Conservation (phyloP, 371 early-diverging fungal genomes). For the Polyrhizophydium stewartii region DNA sequence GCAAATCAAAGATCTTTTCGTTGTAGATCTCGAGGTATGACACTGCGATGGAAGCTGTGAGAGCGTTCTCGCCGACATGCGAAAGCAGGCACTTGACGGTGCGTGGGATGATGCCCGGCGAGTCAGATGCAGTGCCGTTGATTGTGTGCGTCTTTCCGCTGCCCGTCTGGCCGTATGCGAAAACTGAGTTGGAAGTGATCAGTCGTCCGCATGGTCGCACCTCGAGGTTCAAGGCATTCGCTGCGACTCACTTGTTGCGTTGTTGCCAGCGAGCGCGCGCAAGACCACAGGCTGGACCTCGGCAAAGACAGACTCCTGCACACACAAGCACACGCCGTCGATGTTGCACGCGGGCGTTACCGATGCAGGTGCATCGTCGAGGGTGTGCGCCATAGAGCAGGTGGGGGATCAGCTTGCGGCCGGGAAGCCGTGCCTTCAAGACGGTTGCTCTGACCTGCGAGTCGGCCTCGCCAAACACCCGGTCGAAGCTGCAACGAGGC, state of each 20-base stretch:
- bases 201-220: background rate
- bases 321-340: background rate
- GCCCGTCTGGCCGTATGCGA: constrained; percentile 60
- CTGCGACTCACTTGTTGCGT: background rate
- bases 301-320: background rate
- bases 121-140: constrained; percentile 20
- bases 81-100: constrained; percentile 25
- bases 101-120: constrained; percentile 32
- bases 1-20: constrained; percentile 36
- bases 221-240: background rate
- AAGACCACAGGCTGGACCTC: background rate
- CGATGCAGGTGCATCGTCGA: no score
- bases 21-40: constrained; percentile 59
- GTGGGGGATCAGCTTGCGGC: background rate
- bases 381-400: no score
- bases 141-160: constrained; percentile 67
- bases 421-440: background rate
- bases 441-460: background rate
- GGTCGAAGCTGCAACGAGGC: constrained; percentile 6
- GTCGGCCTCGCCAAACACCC: constrained; percentile 1
- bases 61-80: constrained; percentile 9
- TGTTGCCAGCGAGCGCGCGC: background rate
- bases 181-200: constrained; percentile 11
- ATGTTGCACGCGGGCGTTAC: no score
- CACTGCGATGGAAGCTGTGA: constrained; percentile 20